Conservation (phyloP, 768 basidiomycete species). For the Amanita thiersii region DNA sequence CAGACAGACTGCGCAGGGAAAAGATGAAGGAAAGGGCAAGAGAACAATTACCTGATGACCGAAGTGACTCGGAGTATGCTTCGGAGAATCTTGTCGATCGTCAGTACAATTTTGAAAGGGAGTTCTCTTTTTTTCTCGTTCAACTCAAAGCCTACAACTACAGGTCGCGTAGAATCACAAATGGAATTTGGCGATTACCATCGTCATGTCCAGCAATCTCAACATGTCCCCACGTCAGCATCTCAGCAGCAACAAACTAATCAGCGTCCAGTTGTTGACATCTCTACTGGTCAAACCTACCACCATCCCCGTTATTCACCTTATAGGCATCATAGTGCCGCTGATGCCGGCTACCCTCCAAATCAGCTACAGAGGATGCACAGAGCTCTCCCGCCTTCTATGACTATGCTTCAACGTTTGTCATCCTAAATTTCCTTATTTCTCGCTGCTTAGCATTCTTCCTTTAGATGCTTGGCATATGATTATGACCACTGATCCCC, state of each 20-base stretch:
- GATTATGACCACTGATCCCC: constrained; percentile 58
- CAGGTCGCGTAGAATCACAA: too few relatives aligned
- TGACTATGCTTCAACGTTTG: constrained; percentile 67
- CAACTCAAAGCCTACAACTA: too few relatives aligned
- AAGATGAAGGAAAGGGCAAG: constrained; percentile 15
- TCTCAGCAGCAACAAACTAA: constrained; percentile 1
- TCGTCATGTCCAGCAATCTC: constrained; percentile 1
- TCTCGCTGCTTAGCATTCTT: constrained; percentile 4
- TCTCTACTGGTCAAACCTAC: background rate
- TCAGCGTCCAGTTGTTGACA: background rate
- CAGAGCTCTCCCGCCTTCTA: constrained; percentile 19
- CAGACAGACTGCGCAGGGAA: constrained; percentile 15
- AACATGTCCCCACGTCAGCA: background rate
- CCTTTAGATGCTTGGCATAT: constrained; percentile 68
- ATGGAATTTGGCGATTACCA: too few relatives aligned
- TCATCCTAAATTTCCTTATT: constrained; percentile 6
- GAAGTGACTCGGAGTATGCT: constrained; percentile 12
- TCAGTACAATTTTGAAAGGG: too few relatives aligned
- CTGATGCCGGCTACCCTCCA: background rate
- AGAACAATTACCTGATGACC: constrained; percentile 10
- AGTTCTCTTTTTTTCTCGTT: too few relatives aligned
- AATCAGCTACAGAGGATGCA: constrained; percentile 9
- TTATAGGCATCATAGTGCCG: constrained; percentile 15
- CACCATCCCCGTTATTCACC: constrained; percentile 29
- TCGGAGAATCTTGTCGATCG: constrained; percentile 1